Evolutionary conservation across 495 filamentous ascomycete genomes (phyloP), one percentile per base, ranked within the genome.

Genomic region (Hyaloscypha finlandica): DNA sequence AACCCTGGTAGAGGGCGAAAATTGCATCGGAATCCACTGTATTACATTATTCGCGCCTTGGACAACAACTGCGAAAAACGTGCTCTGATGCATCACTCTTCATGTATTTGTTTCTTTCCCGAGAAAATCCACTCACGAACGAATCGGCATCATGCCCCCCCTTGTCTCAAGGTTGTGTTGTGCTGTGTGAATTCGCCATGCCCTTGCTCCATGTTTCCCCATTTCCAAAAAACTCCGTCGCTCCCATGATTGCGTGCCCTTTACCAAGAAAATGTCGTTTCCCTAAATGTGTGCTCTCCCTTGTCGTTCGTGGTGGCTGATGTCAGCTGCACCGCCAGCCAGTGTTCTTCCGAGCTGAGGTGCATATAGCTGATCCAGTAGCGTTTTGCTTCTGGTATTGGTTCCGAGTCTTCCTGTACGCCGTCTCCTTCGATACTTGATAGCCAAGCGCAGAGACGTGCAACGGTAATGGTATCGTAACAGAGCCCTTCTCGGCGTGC

Each of bases 401-500:
- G 35, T n/a, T 68, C 71, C n/a, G 56, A 63, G 42, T 72, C 70
- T 14, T 73, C 71, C 39, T 54, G 65, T 12, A 70, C 64, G 22
- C 71, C 71, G n/a, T 73, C 71, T 16, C 71, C 68, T 52, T 73
- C 71, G 33, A 73, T 70, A 57, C 65, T 68, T 25, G 65, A 60
- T 53, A 73, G 31, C 71, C 71, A 73, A 29, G 71, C 68, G 52
- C 71, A 73, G 4, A 73, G 63, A 31, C 71, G 56, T 8, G 71
- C 71, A 20, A 73, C 71, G 8, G 63, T 64, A 39, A 73, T 73
- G 1, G 71, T 73, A 51, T 73, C 71, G 60, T 70, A 73, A 39
- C 79, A 83, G 2, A 83, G 68, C 9, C 82, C 83, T 71, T 86
- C 83, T 67, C 81, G 78, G 8, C 81, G 72, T 2, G 76, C 75